Evolutionary conservation across 306 rosid species (phyloP).

Genomic region (Fragaria ananassa): DNA sequence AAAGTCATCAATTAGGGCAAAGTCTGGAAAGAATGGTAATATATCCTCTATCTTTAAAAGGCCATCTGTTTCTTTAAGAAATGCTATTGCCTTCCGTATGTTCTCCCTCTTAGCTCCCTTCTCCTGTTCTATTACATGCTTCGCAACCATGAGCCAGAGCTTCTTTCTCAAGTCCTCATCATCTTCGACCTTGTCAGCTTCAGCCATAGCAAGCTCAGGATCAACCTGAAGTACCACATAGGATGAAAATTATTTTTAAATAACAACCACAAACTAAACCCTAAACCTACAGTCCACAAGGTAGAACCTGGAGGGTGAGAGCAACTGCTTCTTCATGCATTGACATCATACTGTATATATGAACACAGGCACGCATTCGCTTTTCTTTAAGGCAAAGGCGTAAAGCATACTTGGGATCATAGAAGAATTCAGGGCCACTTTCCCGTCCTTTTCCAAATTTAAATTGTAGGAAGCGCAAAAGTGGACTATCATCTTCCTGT

Average conservation of each 20-base stretch:
- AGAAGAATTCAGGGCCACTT: slow-evolving; percentile 88
- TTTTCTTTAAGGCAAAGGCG: slow-evolving; percentile 98
- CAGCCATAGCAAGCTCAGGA: slow-evolving; percentile 99
- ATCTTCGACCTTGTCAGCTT: slow-evolving; percentile 98
- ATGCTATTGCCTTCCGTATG: slow-evolving; percentile 94
- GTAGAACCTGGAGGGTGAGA: slow-evolving; percentile 82
- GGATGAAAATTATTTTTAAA: background rate
- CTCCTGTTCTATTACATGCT: slow-evolving; percentile 92
- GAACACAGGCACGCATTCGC: slow-evolving; percentile 98
- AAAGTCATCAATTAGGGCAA: slow-evolving; percentile 94
- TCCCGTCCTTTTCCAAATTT: slow-evolving; percentile 92
- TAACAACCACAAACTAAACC: background rate
- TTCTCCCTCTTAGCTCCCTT: slow-evolving; percentile 97
- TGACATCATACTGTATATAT: slow-evolving; percentile 98
- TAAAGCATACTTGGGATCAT: slow-evolving; percentile 95
- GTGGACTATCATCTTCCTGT: slow-evolving; percentile 94
- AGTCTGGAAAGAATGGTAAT: slow-evolving; percentile 95
- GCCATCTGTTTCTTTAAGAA: slow-evolving; percentile 98
- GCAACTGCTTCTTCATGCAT: slow-evolving; percentile 99
- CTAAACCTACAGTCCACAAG: slow-evolving; percentile 7
- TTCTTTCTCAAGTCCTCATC: slow-evolving; percentile 97
- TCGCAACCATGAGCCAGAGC: slow-evolving; percentile 98
- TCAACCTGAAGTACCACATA: slow-evolving; percentile 65
- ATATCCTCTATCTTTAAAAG: slow-evolving; percentile 94
- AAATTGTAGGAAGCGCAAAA: slow-evolving; percentile 85